Evolutionary conservation across 73 alveolate species (phyloP), one percentile per base, ranked within the genome.

Genomic region (Paramecium pentaurelia): DNA sequence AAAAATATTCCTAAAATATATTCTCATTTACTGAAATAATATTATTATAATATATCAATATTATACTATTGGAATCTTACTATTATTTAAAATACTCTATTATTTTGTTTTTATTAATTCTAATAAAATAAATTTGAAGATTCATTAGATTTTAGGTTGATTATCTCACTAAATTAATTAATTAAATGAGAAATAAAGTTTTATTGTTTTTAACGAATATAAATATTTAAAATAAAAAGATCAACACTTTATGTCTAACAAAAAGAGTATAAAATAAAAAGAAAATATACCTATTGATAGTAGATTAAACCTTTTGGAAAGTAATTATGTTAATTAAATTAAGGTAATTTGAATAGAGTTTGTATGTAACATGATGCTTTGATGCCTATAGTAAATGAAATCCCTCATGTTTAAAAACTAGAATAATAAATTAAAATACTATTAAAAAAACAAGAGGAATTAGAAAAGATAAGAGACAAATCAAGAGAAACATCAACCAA

Each of bases 341-440:
- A 11, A 73, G 87, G 18, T 20, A 73, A 80, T 80, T 47, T 80
- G 32, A 80, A 47, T 80, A 80, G 91, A 47, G 91, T 80, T 32
- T 80, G 91, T 27, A 25, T 80, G 58, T 36, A 80, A 27, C 58
- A 80, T 25, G 91, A 80, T 80, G 91, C 91, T 22, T 44, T 80
- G 34, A 80, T 80, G 91, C 91, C 91, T 12, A 42, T 80, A 0
- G 32, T 80, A 18, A 32, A 47, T 32, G 71, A 45, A 49, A 25
- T 80, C 9, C 64, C 47, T 27, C 47, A 80, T 27, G 58, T 80
- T 9, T 44, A 80, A 25, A 80, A 47, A 27, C 49, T 80, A 7
- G 91, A 80, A 14, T 32, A 47, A 32, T 18, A 80, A 36, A 20
- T 80, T 4, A 80, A 80, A 80, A 25, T 22, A 22, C 34, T 80